Conservation (phyloP, 164 flowering plant species). For the Kingdonia uniflora region DNA sequence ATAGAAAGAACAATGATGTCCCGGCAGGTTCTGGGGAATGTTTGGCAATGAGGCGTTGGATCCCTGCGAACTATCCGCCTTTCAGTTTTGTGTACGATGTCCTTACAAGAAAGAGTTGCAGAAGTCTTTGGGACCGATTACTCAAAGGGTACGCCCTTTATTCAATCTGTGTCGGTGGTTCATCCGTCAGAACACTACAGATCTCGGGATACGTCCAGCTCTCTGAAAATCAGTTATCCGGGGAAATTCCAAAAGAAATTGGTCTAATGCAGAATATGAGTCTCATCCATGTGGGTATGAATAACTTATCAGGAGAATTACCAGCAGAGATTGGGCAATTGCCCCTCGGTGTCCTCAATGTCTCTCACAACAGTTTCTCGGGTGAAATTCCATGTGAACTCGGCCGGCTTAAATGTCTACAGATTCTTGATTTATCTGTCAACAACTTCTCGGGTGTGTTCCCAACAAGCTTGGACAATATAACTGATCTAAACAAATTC, state of each 20-base stretch:
- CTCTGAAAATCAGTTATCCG: slow-evolving; percentile 52
- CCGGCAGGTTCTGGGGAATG: slow-evolving; percentile 74
- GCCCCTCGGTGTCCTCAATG: slow-evolving; percentile 58
- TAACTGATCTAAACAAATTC: slow-evolving; percentile 67
- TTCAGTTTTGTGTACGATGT: slow-evolving; percentile 64
- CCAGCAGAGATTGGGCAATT: slow-evolving; percentile 38
- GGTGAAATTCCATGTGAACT: slow-evolving; percentile 55
- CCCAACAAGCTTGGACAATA: slow-evolving; percentile 42
- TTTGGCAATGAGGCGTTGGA: slow-evolving; percentile 70
- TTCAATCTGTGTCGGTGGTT: slow-evolving; percentile 40
- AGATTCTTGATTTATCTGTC: slow-evolving; percentile 66
- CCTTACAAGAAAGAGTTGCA: slow-evolving; percentile 58
- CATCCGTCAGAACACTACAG: slow-evolving; percentile 21
- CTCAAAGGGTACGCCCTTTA: slow-evolving; percentile 67
- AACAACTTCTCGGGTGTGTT: slow-evolving; percentile 81
- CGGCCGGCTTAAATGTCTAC: slow-evolving; percentile 48
- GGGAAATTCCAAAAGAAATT: slow-evolving; percentile 47
- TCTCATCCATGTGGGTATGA: slow-evolving; percentile 51
- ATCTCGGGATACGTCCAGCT: slow-evolving; percentile 80
- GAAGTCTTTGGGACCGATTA: slow-evolving; percentile 53
- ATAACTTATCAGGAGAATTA: slow-evolving; percentile 43
- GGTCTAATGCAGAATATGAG: slow-evolving; percentile 59
- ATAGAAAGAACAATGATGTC: slow-evolving; percentile 16
- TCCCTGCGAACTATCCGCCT: slow-evolving; percentile 84
- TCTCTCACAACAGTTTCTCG: slow-evolving; percentile 45